phyloP scores from a whole-genome alignment of 441 rosid genomes.

The Erodium trifolium region DNA sequence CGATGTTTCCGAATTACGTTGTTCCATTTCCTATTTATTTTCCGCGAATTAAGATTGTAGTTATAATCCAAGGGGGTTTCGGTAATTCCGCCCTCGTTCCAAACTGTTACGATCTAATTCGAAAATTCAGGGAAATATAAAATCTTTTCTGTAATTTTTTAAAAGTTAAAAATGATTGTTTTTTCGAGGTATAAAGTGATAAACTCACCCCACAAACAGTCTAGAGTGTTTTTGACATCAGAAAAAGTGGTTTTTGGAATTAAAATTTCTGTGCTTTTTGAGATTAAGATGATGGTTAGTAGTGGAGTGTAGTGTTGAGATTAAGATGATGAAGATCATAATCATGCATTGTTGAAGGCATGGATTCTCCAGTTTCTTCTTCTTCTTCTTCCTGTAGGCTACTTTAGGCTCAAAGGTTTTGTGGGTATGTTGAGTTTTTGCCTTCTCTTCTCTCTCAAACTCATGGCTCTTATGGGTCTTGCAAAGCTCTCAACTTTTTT shows the following conservation, averaged over 20 bases:
- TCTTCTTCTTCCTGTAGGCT: not conserved
- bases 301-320: not conserved
- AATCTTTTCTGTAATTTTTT: conserved; percentile 19
- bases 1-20: conserved; percentile 22
- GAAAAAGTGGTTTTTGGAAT: not conserved
- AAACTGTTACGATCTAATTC: conserved; percentile 24
- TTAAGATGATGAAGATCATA: conserved; percentile 2
- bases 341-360: conserved; percentile 2
- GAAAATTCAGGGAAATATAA: conserved; percentile 27
- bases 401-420: conserved; percentile 9
- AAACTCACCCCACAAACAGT: not conserved
- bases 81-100: conserved; percentile 15
- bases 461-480: not conserved
- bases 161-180: conserved; percentile 14
- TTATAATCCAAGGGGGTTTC: conserved; percentile 9
- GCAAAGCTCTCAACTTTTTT: not conserved
- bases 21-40: not conserved
- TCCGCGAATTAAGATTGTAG: not conserved
- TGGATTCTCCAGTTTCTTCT: conserved; percentile 15
- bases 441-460: not conserved
- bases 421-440: conserved; percentile 19
- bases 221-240: conserved; percentile 1
- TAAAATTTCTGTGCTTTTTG: not conserved
- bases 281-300: not conserved
- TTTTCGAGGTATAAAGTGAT: not conserved